Evolutionary conservation across 73 alveolate genomes (phyloP), one percentile per base, ranked within the genome.

Genomic region (Paramecium sexaurelia): DNA sequence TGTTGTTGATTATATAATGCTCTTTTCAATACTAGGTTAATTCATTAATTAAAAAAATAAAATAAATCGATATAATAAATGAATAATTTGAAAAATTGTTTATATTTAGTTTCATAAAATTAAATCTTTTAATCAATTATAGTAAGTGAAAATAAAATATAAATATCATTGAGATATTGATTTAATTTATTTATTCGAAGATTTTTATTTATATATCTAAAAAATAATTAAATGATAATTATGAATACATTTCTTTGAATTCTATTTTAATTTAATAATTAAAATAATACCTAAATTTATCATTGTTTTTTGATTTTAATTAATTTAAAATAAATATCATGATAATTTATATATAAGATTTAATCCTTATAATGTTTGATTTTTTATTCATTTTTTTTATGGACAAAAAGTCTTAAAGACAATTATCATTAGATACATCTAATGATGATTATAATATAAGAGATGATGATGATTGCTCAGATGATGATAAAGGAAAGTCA

Each of bases 1-100:
- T 24, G 90, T 78, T 29, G 90, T 78, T 11, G 90, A 78, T 78
- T 78, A 20, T 41, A 78, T 43, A 29, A 78, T 78, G 90, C 22
- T 78, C 32, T 56, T 19, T 11, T 78, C 90, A 39, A 78, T 45
- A 61, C 24, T 61, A 61, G 83, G n/a, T 26, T 61, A 61, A 10
- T 61, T 7, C 83, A 61, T 61, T 22, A 8, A 61, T 61, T 61
- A 61, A 61, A 61, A 61, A 61, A 29, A 26, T 26, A 26, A 61
- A 61, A 26, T 51, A 51, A 17, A 17, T n/a, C 67, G 17, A 51
- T 51, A 15, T 3, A 3, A 17, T 51, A 5, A 17, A 8, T 51
- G 32, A n/a, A 51, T 51, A 51, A 17, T 5, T 51, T 17, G 17
- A 51, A 51, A 51, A 51, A 17, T 17, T 2, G 17, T 10, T 17